These are phyloP conservation scores for Exidia glandulosa DNA, from an alignment of 768 basidiomycete species.

Conservation along the genomic window DNA sequence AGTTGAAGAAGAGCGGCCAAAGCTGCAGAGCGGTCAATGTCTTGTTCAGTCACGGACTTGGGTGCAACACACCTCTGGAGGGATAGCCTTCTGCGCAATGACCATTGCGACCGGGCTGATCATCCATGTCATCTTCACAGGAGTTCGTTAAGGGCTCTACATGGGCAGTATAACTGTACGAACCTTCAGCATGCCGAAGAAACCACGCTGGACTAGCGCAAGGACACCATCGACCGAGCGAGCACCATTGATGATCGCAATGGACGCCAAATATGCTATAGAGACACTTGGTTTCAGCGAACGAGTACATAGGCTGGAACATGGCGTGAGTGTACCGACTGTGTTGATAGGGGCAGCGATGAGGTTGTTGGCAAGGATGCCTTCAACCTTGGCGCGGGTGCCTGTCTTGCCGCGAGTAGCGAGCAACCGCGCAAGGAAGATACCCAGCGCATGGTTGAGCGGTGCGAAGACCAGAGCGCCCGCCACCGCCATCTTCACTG, in stretches of 20 bases:
- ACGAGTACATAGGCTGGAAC: background rate
- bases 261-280: slow-evolving; percentile 60
- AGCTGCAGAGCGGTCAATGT: slow-evolving; percentile 32
- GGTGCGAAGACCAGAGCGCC: slow-evolving; percentile 81
- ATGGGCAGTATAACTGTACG: slow-evolving; percentile 11
- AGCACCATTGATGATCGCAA: slow-evolving; percentile 79
- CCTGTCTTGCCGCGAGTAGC: slow-evolving; percentile 49
- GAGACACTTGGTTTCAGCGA: background rate
- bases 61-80: slow-evolving; percentile 47
- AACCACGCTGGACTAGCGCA: slow-evolving; percentile 60
- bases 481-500: slow-evolving; percentile 75
- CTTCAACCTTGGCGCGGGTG: slow-evolving; percentile 49
- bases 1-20: slow-evolving; percentile 84
- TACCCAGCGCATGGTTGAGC: slow-evolving; percentile 62
- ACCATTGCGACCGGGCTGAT: slow-evolving; percentile 64
- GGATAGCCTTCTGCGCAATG: slow-evolving; percentile 69
- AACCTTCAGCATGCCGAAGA: slow-evolving; percentile 64
- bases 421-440: slow-evolving; percentile 62
- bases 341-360: slow-evolving; percentile 69
- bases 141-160: background rate
- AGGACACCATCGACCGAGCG: slow-evolving; percentile 50
- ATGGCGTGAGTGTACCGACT: slow-evolving; percentile 33
- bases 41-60: background rate
- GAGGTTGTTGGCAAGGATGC: slow-evolving; percentile 67
- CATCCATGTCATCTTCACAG: slow-evolving; percentile 61